Evolutionary conservation across 805 yeast genomes (phyloP).

Genomic region (Diddensiella caesifluorescens): DNA sequence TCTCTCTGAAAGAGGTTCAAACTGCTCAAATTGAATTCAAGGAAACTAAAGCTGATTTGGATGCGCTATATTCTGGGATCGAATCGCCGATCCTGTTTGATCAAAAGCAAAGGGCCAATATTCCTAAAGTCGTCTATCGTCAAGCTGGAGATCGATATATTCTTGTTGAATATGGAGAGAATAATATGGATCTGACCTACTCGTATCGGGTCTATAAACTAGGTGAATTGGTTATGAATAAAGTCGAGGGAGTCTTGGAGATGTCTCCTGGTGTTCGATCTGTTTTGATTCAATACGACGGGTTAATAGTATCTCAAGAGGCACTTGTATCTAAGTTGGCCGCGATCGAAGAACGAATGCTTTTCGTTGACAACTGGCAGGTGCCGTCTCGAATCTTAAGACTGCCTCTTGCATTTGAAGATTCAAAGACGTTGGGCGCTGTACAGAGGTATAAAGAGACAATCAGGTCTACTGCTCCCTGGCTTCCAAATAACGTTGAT

Average conservation of each 20-base stretch:
- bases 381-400: slow-evolving; percentile 77
- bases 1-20: slow-evolving; percentile 54
- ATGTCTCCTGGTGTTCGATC: slow-evolving; percentile 98
- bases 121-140: slow-evolving; percentile 77
- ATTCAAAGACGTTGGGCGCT: slow-evolving; percentile 79
- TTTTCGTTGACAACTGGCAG: slow-evolving; percentile 74
- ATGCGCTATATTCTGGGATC: slow-evolving; percentile 47
- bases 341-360: slow-evolving; percentile 70
- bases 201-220: slow-evolving; percentile 81
- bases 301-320: slow-evolving; percentile 53
- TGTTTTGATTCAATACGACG: slow-evolving; percentile 81
- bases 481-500: slow-evolving; percentile 97
- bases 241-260: slow-evolving; percentile 77
- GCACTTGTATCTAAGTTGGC: slow-evolving; percentile 57
- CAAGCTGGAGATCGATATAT: slow-evolving; percentile 97
- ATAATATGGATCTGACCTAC: slow-evolving; percentile 75
- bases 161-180: slow-evolving; percentile 89
- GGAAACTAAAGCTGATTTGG: slow-evolving; percentile 18
- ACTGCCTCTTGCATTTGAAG: slow-evolving; percentile 97
- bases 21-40: slow-evolving; percentile 38
- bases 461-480: slow-evolving; percentile 87
- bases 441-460: slow-evolving; percentile 91
- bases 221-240: slow-evolving; percentile 63
- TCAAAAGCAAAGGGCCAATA: slow-evolving; percentile 42
- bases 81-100: slow-evolving; percentile 55